Base-by-base conservation (phyloP, 208 protist genomes). In the Acanthamoeba healyi region DNA sequence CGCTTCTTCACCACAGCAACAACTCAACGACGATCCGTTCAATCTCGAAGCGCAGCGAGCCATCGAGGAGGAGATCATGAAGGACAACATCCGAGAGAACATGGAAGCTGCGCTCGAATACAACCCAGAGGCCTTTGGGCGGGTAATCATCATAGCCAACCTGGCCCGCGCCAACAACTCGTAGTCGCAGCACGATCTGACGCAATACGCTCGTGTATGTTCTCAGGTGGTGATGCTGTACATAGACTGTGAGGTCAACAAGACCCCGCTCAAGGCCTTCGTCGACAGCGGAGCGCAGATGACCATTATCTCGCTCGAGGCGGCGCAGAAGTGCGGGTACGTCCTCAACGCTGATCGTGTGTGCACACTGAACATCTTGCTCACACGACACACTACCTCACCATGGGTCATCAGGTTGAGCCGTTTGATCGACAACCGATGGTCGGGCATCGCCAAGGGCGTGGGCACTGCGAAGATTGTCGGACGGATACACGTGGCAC, bases 201-300 rank as follows among this genome's bases (percentile, higher is more conserved):
- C n/a, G n/a, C n/a, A n/a, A n/a, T n/a, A n/a, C n/a, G n/a, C n/a
- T n/a, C n/a, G n/a, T n/a, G n/a, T n/a, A n/a, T n/a, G n/a, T n/a
- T n/a, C n/a, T n/a, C 34, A 82, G 40, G 70, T 99, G 14, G 90
- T 96, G 56, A 99, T 99, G 98, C 95, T 99, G 22, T 99, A 98
- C 95, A 97, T 99, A 44, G 81, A 97, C 38, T 98, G 96, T 89
- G 94, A 97, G 40, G 97, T 99, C 56, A 99, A 99, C 95, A 94
- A 96, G 7, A 79, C 96, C 6, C 97, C 96, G 14, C n/a, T 99
- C 7, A 98, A 98, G 86, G 98, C 98, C n/a, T 98, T 99, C 95
- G 98, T 99, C 26, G 99, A 99, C 95, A 98, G 92, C 65, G 96
- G 96, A n/a, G 97, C 97, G 1, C 97, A 97, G 89, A 92, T 95